phyloP scores from a whole-genome alignment of 2,329 filamentous ascomycete genomes.

The Magnaporthales sp. region DNA sequence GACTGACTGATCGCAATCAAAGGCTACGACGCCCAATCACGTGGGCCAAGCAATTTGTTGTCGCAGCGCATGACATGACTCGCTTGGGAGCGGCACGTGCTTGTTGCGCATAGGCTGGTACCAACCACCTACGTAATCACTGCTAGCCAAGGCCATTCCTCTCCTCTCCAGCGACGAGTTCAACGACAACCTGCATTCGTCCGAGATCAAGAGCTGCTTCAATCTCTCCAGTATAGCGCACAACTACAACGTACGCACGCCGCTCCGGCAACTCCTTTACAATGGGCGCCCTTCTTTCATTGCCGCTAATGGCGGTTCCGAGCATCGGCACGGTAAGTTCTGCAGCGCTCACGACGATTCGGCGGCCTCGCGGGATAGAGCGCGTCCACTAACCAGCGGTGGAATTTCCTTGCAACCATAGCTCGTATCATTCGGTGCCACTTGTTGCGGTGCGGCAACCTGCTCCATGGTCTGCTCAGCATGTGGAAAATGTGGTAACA shows the following conservation, averaged over 20 bases:
- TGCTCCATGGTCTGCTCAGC: slow-evolving; percentile 93
- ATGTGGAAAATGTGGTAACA: slow-evolving; percentile 95
- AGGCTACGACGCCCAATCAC: neutral
- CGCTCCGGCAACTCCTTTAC: slow-evolving; percentile 8
- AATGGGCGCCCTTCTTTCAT: slow-evolving; percentile 88
- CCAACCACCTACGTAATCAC: neutral
- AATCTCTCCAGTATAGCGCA: neutral
- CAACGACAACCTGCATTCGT: neutral
- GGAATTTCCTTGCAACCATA: slow-evolving; percentile 23
- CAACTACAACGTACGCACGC: neutral
- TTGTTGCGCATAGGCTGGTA: neutral
- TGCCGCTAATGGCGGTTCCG: slow-evolving; percentile 83
- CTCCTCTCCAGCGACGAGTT: neutral
- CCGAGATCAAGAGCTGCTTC: neutral
- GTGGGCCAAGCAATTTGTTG: neutral
- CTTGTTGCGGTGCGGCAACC: slow-evolving; percentile 93
- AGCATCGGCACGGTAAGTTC: slow-evolving; percentile 72
- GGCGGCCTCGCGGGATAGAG: neutral
- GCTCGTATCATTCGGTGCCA: slow-evolving; percentile 71
- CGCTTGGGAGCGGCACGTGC: neutral
- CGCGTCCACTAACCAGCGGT: neutral
- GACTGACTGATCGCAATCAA: neutral
- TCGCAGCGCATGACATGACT: neutral
- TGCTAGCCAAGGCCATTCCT: neutral
- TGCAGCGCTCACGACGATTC: neutral